Percentiles rank a stretch among this genome's conserved stretches.
phyloP scores from a whole-genome alignment of 169 alveolate genomes.

The Cyclospora cayetanensis region DNA sequence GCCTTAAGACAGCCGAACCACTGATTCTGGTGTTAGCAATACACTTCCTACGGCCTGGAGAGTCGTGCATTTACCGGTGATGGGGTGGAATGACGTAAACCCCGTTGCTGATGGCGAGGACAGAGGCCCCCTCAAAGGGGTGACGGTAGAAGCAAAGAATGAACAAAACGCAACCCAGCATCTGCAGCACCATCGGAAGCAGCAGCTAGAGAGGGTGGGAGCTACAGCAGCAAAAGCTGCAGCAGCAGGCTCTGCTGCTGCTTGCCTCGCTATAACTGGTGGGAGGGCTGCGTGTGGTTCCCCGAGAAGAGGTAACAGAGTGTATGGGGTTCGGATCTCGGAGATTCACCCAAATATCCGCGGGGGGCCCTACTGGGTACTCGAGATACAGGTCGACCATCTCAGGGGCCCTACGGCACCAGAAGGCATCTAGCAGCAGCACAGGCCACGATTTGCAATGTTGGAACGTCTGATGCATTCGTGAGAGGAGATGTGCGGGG shows the following conservation, averaged over 20 bases:
- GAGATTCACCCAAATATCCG: slow-evolving; percentile 83
- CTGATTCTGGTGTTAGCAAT: too few relatives aligned
- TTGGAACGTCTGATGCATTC: too few relatives aligned
- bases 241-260: too few relatives aligned
- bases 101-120: slow-evolving; percentile 85
- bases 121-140: slow-evolving; percentile 86
- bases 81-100: slow-evolving; percentile 73
- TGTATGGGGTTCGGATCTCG: neutral
- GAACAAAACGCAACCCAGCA: slow-evolving; percentile 86
- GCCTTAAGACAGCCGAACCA: neutral
- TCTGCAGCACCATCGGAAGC: slow-evolving; percentile 34
- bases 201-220: neutral
- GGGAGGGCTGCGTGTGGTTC: too few relatives aligned
- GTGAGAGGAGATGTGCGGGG: too few relatives aligned
- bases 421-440: neutral
- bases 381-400: slow-evolving; percentile 85
- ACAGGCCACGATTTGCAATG: too few relatives aligned
- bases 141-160: slow-evolving; percentile 85
- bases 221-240: neutral
- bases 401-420: slow-evolving; percentile 84
- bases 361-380: slow-evolving; percentile 80
- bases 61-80: slow-evolving; percentile 19
- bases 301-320: too few relatives aligned
- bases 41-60: too few relatives aligned
- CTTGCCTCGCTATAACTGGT: too few relatives aligned